Base-by-base conservation (phyloP, 352 stramenopile species). In the Phytophthora hybrid region DNA sequence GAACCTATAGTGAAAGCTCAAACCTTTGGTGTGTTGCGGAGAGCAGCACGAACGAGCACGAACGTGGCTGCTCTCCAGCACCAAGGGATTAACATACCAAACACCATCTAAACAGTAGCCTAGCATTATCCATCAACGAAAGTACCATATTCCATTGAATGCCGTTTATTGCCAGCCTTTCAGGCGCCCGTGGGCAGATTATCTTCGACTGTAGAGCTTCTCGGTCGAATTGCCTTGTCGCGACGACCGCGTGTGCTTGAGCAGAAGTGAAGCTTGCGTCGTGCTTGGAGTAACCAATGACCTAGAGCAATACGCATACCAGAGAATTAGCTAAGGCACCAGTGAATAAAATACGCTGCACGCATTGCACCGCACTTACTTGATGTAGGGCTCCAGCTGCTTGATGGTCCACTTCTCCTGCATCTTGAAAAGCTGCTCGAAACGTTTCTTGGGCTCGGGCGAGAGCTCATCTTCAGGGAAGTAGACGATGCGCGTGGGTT, bases 401-500 rank as follows among this genome's bases (percentile, higher is more conserved):
- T 77, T 78, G 54, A 95, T 76, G 1, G 88, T 94, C 89, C 89
- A 96, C 63, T 96, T 96, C 49, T 93, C 85, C 62, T 96, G 89
- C 34, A 85, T 78, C 21, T 83, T 69, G 71, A 96, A 96, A 31
- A 96, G 87, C 64, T 83, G 78, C 31, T 93, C 76, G 54, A 96
- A 95, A 23, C 89, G 88, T 63, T 83, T 79, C 77, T 93, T 93
- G 1, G 89, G 86, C 21, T 94, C 88, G 6, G 83, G 85, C 0
- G 89, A 85, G 13, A 96, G 71, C 5, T 84, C 77, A 6, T 87
- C 65, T 63, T 94, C 88, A 0, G 80, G 79, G 29, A 94, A 93
- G 57, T 92, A 95, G 9, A 93, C 68, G 19, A 94, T 79, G 1
- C 79, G 76, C 19, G 72, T 69, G 0, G 79, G 60, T 18, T 87